These are phyloP conservation scores for Tolypocladium sp. DNA, from an alignment of 2,329 filamentous ascomycete genomes.

Conservation along the genomic window DNA sequence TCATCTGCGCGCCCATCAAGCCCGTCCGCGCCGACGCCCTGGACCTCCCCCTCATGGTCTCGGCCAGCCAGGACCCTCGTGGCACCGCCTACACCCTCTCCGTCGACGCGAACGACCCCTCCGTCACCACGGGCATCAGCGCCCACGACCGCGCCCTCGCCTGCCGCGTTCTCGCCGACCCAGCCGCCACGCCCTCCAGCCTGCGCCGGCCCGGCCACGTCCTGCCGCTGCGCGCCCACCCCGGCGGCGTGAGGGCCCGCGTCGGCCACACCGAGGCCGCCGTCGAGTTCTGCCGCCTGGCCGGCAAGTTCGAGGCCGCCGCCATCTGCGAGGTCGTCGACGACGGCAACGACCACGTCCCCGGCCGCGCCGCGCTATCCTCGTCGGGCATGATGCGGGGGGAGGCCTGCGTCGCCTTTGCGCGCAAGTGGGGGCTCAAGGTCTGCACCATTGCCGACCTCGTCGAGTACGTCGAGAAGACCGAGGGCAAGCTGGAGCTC, in stretches of 20 bases:
- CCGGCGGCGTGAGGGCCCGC: constrained; percentile 72
- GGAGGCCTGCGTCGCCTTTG: constrained; percentile 83
- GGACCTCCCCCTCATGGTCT: constrained; percentile 83
- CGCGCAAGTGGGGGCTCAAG: constrained; percentile 77
- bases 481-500: constrained; percentile 48
- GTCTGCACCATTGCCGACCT: constrained; percentile 94
- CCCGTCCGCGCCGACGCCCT: constrained; percentile 60
- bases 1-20: constrained; percentile 81
- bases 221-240: constrained; percentile 69
- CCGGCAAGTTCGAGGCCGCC: constrained; percentile 66
- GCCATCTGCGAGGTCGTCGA: constrained; percentile 91
- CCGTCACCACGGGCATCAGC: constrained; percentile 80
- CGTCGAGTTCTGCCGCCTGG: constrained; percentile 78
- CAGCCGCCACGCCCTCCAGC: constrained; percentile 41
- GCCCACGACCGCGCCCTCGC: constrained; percentile 80
- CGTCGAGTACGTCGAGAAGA: constrained; percentile 69
- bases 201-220: constrained; percentile 86
- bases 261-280: constrained; percentile 90
- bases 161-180: constrained; percentile 68
- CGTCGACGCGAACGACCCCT: constrained; percentile 66
- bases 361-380: constrained; percentile 54
- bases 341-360: constrained; percentile 60
- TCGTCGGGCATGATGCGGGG: constrained; percentile 85
- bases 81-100: constrained; percentile 89
- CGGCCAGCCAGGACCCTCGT: constrained; percentile 66